Conservation (phyloP, 2,329 filamentous ascomycete species). For the Xylariaceae sp. region DNA sequence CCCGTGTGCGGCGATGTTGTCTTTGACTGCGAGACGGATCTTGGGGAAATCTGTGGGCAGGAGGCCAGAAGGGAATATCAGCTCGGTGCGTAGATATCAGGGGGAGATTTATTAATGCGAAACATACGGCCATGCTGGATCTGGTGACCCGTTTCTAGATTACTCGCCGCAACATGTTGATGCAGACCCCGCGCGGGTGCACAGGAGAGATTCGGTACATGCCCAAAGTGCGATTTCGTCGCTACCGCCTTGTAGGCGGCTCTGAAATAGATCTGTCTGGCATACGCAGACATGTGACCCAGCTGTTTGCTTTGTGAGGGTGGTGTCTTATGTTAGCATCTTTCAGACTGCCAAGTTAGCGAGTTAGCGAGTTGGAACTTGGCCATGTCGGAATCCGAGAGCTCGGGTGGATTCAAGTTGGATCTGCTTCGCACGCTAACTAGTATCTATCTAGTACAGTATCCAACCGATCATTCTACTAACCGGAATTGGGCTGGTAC, state of each 20-base stretch:
- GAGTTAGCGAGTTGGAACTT: too few species aligned
- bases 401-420: neutral
- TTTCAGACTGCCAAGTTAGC: too few species aligned
- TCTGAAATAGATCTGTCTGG: slow-evolving; percentile 30
- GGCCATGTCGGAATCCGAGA: neutral
- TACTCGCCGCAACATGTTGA: slow-evolving; percentile 14
- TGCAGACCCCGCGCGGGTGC: slow-evolving; percentile 10
- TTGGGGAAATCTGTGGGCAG: neutral
- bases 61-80: neutral
- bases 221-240: slow-evolving; percentile 22
- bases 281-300: slow-evolving; percentile 36
- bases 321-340: slow-evolving; percentile 5
- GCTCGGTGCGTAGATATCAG: neutral
- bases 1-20: slow-evolving; percentile 66
- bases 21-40: slow-evolving; percentile 60
- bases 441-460: too few species aligned
- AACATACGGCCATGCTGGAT: slow-evolving; percentile 7
- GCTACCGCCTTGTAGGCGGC: slow-evolving; percentile 29
- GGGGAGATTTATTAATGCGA: neutral
- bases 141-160: neutral
- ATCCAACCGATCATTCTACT: too few species aligned
- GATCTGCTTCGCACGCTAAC: neutral
- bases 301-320: slow-evolving; percentile 7
- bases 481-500: too few species aligned
- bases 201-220: neutral